Conservation (phyloP, 1,284 basidiomycete genomes). For the Meira nashicola region DNA sequence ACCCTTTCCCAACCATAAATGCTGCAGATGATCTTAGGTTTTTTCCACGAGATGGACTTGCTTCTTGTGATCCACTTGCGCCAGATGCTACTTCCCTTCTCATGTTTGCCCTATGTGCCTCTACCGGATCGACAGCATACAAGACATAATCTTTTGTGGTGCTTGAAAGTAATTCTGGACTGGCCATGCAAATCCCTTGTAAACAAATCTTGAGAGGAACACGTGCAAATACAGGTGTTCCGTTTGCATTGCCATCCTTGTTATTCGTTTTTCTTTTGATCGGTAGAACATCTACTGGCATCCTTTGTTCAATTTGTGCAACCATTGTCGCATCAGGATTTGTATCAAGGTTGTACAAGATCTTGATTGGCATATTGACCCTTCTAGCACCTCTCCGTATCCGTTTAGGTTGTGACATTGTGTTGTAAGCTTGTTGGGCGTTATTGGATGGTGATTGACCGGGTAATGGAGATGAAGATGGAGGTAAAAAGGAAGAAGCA, state of each 20-base stretch:
- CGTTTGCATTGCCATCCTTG: conserved; percentile 10
- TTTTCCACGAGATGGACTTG: not conserved
- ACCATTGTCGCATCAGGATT: conserved; percentile 46
- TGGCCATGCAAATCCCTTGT: conserved; percentile 47
- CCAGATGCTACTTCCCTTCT: not conserved
- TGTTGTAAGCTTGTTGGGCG: not conserved
- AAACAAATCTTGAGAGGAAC: conserved; percentile 47
- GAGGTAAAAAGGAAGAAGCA: too few relatives aligned
- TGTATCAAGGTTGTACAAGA: conserved; percentile 48
- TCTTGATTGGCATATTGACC: conserved; percentile 40
- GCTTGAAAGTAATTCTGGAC: conserved; percentile 47
- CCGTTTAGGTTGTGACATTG: not conserved
- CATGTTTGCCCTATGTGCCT: conserved; percentile 30
- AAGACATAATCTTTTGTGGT: conserved; percentile 45
- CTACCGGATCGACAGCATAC: conserved; percentile 50
- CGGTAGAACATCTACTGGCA: conserved; percentile 32
- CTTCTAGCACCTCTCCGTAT: not conserved
- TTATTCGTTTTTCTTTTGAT: conserved; percentile 10
- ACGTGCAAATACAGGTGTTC: conserved; percentile 34
- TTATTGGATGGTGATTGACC: too few relatives aligned
- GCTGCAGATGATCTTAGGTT: not conserved
- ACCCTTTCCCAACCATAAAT: conserved; percentile 48
- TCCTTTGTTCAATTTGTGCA: conserved; percentile 23
- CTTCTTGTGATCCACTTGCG: not conserved
- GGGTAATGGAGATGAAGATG: too few relatives aligned